A percentile compares a stretch with the other conserved stretches of the same genome.
These are phyloP conservation scores for Sugiyamaella grinbergsii DNA, from an alignment of 1,139 yeast genomes.

Conservation along the genomic window DNA sequence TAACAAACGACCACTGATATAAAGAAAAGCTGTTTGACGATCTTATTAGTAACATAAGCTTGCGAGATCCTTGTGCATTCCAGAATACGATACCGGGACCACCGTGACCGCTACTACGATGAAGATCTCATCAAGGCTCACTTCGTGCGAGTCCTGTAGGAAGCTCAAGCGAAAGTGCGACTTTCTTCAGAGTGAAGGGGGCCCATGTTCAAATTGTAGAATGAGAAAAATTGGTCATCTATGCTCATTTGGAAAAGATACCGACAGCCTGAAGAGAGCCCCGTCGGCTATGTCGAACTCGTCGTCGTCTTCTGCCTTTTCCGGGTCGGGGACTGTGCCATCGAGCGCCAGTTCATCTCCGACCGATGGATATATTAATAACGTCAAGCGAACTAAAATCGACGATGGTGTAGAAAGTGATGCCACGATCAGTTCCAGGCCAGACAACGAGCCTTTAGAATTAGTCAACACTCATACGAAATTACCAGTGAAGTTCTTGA, in stretches of 20 bases:
- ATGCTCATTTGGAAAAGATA: constrained; percentile 28
- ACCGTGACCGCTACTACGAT: constrained; percentile 6
- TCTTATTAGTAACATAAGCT: too few relatives aligned
- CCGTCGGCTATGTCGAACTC: constrained; percentile 4
- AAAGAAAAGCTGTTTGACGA: too few relatives aligned
- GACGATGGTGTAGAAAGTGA: not conserved
- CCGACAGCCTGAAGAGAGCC: constrained; percentile 12
- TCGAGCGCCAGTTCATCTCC: not conserved
- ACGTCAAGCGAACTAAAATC: constrained; percentile 1
- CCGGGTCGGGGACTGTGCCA: not conserved
- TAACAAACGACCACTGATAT: too few relatives aligned
- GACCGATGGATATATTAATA: not conserved
- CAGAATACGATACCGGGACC: not conserved
- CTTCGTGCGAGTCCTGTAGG: constrained; percentile 26
- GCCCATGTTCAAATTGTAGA: constrained; percentile 25
- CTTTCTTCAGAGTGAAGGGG: constrained; percentile 18
- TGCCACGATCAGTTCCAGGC: not conserved
- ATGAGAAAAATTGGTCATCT: constrained; percentile 26
- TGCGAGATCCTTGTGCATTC: too few relatives aligned
- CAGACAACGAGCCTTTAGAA: constrained; percentile 7
- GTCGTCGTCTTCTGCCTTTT: constrained; percentile 3
- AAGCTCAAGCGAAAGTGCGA: constrained; percentile 25
- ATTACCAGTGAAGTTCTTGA: constrained; percentile 18
- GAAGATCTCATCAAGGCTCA: constrained; percentile 19
- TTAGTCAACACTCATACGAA: constrained; percentile 11